Evolutionary conservation across 1,139 yeast genomes (phyloP).

Genomic region (Scheffersomyces titani): DNA sequence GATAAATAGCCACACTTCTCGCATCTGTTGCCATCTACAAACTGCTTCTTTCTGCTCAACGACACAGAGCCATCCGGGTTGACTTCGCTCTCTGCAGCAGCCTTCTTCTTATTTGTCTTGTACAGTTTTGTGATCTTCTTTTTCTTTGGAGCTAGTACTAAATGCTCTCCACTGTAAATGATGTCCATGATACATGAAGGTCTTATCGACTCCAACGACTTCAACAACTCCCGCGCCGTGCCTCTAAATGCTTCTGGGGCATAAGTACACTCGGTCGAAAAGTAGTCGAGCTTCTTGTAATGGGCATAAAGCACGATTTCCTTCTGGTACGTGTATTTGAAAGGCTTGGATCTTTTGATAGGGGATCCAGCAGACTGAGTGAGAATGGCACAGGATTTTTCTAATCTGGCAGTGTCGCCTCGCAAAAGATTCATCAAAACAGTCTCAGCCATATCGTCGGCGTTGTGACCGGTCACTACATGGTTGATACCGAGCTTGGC

Average conservation of each 20-base stretch:
- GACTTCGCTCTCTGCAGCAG: conserved; percentile 46
- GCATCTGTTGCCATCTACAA: conserved; percentile 71
- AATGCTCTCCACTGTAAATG: conserved; percentile 89
- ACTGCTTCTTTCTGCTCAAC: conserved; percentile 27
- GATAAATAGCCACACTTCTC: conserved; percentile 91
- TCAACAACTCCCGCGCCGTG: conserved; percentile 89
- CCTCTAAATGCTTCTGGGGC: conserved; percentile 99
- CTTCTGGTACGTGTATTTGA: conserved; percentile 94
- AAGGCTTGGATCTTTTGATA: conserved; percentile 89
- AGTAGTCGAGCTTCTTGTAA: conserved; percentile 90
- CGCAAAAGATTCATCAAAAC: conserved; percentile 90
- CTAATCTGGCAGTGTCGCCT: conserved; percentile 95
- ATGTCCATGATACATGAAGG: conserved; percentile 95
- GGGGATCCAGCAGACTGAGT: conserved; percentile 82
- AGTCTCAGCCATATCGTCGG: conserved; percentile 99
- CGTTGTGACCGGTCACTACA: conserved; percentile 98
- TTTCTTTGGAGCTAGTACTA: conserved; percentile 63
- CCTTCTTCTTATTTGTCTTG: conserved; percentile 25
- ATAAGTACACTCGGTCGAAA: conserved; percentile 95
- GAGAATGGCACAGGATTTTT: conserved; percentile 83
- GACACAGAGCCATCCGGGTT: conserved; percentile 63
- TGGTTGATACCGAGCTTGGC: conserved; percentile 83
- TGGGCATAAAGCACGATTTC: conserved; percentile 98
- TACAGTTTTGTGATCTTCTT: conserved; percentile 30
- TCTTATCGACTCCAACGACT: conserved; percentile 84